These are phyloP conservation scores for Flueggea neowawraea DNA, from an alignment of 441 rosid genomes.

Conservation along the genomic window DNA sequence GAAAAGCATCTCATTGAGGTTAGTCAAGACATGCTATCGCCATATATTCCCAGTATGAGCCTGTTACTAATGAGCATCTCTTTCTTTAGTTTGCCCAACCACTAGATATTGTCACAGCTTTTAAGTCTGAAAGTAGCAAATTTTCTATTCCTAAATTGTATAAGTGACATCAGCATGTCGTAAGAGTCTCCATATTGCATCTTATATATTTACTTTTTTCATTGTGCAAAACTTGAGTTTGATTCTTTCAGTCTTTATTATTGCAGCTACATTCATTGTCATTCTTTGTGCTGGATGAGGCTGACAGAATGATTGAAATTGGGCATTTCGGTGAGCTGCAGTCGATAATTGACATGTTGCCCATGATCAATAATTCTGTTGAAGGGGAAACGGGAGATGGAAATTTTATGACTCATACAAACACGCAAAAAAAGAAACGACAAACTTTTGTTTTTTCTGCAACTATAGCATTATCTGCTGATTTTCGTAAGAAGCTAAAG, in stretches of 20 bases:
- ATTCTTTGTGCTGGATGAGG: slow-evolving; percentile 98
- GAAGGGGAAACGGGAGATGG: slow-evolving; percentile 47
- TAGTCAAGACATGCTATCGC: slow-evolving; percentile 13
- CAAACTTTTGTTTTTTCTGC: slow-evolving; percentile 98
- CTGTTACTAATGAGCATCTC: too few relatives aligned
- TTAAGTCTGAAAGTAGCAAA: too few relatives aligned
- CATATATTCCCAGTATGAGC: too few relatives aligned
- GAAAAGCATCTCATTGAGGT: slow-evolving; percentile 94
- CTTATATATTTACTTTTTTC: background rate
- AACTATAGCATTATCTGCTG: slow-evolving; percentile 86
- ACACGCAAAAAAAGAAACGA: slow-evolving; percentile 77
- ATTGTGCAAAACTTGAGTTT: background rate
- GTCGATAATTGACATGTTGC: slow-evolving; percentile 94
- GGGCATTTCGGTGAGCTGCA: slow-evolving; percentile 97
- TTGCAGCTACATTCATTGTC: slow-evolving; percentile 90
- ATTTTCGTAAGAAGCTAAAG: slow-evolving; percentile 95
- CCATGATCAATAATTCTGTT: slow-evolving; percentile 38
- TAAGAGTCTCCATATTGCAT: background rate
- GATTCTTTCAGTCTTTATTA: background rate
- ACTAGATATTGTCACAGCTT: too few relatives aligned
- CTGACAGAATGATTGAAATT: slow-evolving; percentile 96
- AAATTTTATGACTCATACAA: slow-evolving; percentile 53
- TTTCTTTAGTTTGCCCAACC: too few relatives aligned
- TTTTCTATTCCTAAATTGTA: too few relatives aligned
- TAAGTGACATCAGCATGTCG: too few relatives aligned